Evolutionary conservation across 768 basidiomycete genomes (phyloP).

Genomic region (Mycena polygramma): DNA sequence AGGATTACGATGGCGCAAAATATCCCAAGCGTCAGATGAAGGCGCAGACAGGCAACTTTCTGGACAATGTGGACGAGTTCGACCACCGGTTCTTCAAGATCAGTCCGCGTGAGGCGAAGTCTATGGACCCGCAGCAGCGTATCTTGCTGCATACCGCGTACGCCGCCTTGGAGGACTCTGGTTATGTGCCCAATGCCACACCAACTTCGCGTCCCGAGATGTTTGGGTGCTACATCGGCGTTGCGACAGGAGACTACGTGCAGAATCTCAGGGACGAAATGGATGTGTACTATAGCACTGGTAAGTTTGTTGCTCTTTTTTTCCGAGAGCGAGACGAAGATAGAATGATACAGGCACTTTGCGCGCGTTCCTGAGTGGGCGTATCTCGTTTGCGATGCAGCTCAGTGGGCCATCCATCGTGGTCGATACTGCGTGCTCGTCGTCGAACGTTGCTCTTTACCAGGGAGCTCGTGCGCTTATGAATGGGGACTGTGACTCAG

Average conservation of each 20-base stretch:
- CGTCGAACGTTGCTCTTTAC: conserved; percentile 75
- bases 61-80: conserved; percentile 68
- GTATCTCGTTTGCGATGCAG: conserved; percentile 77
- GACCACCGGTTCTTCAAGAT: conserved; percentile 81
- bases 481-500: conserved; percentile 75
- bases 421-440: conserved; percentile 83
- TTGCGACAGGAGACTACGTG: conserved; percentile 76
- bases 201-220: conserved; percentile 63
- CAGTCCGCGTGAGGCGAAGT: conserved; percentile 79
- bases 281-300: conserved; percentile 80
- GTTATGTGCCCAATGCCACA: conserved; percentile 74
- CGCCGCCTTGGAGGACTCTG: conserved; percentile 77
- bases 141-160: conserved; percentile 75
- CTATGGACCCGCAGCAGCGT: conserved; percentile 85
- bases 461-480: conserved; percentile 76
- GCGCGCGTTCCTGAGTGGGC: conserved; percentile 76
- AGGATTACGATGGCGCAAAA: conserved; percentile 51
- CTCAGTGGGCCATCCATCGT: conserved; percentile 80
- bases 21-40: conserved; percentile 59
- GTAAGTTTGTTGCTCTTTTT: conserved; percentile 47
- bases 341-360: conserved; percentile 64
- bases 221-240: conserved; percentile 79
- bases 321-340: conserved; percentile 1
- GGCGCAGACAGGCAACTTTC: conserved; percentile 73
- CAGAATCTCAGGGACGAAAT: conserved; percentile 75